Percentiles rank a stretch among this genome's conserved stretches.
These are phyloP conservation scores for Alternaria incomplexa DNA, from an alignment of 2,329 filamentous ascomycete species.

Conservation along the genomic window DNA sequence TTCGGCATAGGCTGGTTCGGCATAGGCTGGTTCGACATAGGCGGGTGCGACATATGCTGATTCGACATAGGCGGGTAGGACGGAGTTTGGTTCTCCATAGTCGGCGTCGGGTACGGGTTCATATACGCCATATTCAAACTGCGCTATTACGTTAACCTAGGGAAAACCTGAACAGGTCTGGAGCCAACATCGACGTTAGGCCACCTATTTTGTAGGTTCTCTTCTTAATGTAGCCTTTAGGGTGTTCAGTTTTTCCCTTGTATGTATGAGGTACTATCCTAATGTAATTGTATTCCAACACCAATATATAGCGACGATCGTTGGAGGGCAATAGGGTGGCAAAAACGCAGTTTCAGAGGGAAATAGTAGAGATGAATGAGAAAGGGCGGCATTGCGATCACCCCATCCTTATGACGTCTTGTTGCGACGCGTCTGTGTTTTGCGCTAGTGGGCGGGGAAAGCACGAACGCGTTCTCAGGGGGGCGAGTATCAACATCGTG, in stretches of 20 bases:
- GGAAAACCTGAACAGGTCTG: no score
- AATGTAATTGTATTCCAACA: neutral
- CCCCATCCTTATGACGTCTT: neutral
- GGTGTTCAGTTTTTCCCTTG: no score
- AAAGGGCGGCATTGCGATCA: neutral
- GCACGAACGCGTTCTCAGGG: neutral
- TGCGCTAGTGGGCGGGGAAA: neutral
- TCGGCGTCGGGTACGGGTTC: neutral
- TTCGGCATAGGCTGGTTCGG: neutral
- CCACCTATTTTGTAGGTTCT: no score
- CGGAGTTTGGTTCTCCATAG: neutral
- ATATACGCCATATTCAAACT: neutral
- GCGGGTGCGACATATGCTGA: no score
- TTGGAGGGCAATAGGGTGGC: neutral
- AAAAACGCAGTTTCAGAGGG: neutral
- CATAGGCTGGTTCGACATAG: neutral
- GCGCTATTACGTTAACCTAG: no score
- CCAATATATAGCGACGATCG: fast-evolving
- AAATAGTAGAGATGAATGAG: neutral
- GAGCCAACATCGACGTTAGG: no score
- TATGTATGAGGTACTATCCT: neutral
- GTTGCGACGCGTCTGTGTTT: neutral
- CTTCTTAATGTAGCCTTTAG: no score
- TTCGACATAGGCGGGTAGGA: neutral
- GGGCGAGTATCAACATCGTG: neutral